These are phyloP conservation scores for Eremothecium gossypii DNA, from an alignment of 1,139 yeast genomes.

Conservation along the genomic window DNA sequence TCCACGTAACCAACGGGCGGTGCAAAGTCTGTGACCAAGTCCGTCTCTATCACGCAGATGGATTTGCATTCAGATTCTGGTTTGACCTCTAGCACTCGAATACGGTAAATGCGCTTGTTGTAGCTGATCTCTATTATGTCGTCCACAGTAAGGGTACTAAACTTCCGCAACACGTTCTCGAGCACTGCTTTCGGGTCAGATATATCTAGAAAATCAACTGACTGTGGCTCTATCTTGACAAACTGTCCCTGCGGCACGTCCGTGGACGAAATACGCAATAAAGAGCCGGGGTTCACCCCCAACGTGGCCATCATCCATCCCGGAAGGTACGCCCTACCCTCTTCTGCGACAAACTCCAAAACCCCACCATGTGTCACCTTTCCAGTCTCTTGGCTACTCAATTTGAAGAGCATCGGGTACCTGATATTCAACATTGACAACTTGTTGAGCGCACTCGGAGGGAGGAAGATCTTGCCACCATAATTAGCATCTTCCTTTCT, in stretches of 20 bases:
- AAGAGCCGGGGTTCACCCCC: slow-evolving; percentile 63
- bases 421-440: slow-evolving; percentile 81
- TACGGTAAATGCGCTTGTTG: slow-evolving; percentile 69
- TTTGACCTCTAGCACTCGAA: slow-evolving; percentile 78
- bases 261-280: slow-evolving; percentile 64
- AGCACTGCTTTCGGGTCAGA: slow-evolving; percentile 94
- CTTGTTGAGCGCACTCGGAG: slow-evolving; percentile 85
- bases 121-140: slow-evolving; percentile 83
- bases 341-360: slow-evolving; percentile 92
- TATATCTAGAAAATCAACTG: slow-evolving; percentile 85
- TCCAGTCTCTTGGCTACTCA: slow-evolving; percentile 56
- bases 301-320: slow-evolving; percentile 94
- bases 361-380: slow-evolving; percentile 82
- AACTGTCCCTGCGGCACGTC: slow-evolving; percentile 80
- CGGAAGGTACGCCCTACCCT: slow-evolving; percentile 90
- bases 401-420: slow-evolving; percentile 90
- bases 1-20: slow-evolving; percentile 98
- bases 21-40: slow-evolving; percentile 93
- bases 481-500: slow-evolving; percentile 76
- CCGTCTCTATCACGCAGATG: slow-evolving; percentile 94
- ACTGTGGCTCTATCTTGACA: slow-evolving; percentile 92
- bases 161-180: slow-evolving; percentile 83
- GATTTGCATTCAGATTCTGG: slow-evolving; percentile 61
- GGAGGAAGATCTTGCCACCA: slow-evolving; percentile 95
- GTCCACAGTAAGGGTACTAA: slow-evolving; percentile 75